Evolutionary conservation across 305 asterid species (phyloP), one percentile per base, ranked within the genome.

Genomic region (Solanum hybrid): DNA sequence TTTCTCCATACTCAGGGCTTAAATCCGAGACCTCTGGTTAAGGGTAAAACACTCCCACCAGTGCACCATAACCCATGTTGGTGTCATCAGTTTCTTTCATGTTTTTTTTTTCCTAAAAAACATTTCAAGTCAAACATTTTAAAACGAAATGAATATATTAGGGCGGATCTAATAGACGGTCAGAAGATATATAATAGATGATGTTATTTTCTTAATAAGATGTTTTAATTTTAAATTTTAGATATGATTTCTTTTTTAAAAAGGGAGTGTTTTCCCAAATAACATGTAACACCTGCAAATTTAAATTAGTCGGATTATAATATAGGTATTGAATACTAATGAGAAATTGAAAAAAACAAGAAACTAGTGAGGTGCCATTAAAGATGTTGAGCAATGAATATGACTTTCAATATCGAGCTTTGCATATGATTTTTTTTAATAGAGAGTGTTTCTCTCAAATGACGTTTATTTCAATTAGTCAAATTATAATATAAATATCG

Each of bases 401-500:
- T 17, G 24, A 56, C 69, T 17, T 56, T 56, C 27, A n/a, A n/a
- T 66, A 22, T n/a, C 27, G 13, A 66, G 13, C 13, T 66, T 22
- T 22, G 2, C 12, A 8, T 64, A 64, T n/a, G 73, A n/a, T 22
- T 66, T n/a, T 66, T n/a, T 66, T 64, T 64, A 10, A 66, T 66
- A n/a, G 27, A 66, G 29, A 66, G 29, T 66, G 27, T 4, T 66
- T 66, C 13, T 66, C 27, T 22, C 27, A 24, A n/a, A 51, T 51
- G 10, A 51, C 24, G 7, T n/a, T 4, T 22, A 66, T 66, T 7
- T 66, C 12, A 22, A 66, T 66, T 66, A 66, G 7, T 10, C 31
- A 66, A 24, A 1, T 0, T 66, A 0, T 1, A 1, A 66, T 10
- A 66, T 24, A 66, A n/a, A 66, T 66, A n/a, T n/a, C 1, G 3